Evolutionary conservation across 148 eudicot genomes (phyloP), one percentile per base, ranked within the genome.

Genomic region (Camellia granthamiana): DNA sequence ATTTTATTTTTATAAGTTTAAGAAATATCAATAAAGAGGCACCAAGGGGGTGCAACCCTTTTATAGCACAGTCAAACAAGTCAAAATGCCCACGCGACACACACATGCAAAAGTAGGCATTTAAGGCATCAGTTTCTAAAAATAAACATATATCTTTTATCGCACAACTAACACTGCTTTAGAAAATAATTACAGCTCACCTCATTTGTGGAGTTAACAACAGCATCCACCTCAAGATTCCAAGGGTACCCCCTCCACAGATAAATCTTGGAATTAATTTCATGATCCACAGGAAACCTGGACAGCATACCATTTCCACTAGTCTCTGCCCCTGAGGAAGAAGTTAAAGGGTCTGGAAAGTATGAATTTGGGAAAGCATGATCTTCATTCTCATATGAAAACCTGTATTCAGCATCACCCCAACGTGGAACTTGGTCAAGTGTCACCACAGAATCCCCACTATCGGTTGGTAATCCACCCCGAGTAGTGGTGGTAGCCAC

Each of bases 171-270:
- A 56, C 59, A 69, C n/a, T 5, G 2, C n/a, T 77, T 47, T 7
- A 69, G 15, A 41, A 59, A 70, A 18, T 16, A 66, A 38, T 44
- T 44, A 62, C 38, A 54, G 52, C 80, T 82, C 84, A 95, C 99
- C 97, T 97, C 99, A 84, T 94, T 94, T 4, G 99, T 90, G 75
- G 99, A 97, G 87, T 97, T 97, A 68, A 97, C 99, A 79, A 94
- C 99, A 84, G 98, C 98, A 89, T 97, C 99, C 30, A 92, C 98
- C 94, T 94, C 98, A 80, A 97, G 94, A 89, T 89, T 94, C 97
- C 99, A 94, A 74, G 99, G 99, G 80, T 97, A 69, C 63, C 99
- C 99, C 81, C 99, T 91, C 99, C 98, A 94, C 43, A 97, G 84
- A 90, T 94, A 97, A 69, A 97, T 87, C 88, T 87, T 97, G 4